Base-by-base conservation (phyloP, 2,329 filamentous ascomycete species). In the Ceratocystis huliohia region DNA sequence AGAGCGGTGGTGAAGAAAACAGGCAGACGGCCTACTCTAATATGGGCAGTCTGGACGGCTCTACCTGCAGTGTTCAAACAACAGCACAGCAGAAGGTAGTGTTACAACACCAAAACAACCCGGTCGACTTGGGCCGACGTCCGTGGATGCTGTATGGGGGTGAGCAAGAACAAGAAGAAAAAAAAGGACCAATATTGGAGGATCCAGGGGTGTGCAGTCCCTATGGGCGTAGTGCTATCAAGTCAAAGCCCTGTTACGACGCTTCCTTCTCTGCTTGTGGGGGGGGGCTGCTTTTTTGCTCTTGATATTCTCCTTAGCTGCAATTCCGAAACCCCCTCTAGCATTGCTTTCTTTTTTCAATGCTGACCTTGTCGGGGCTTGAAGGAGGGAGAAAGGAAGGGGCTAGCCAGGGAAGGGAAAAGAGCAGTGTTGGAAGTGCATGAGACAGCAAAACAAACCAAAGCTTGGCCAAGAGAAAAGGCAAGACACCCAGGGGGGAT, bases 1-100 rank as follows among this genome's bases (percentile, higher is more conserved):
- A 17, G 66, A 37, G 33, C 33, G 17, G 45, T 44, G 46, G 48
- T 37, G 41, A 65, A 63, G 63, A 22, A 20, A 37, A 10, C 7
- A 37, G 66, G 63, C 48, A 56, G 46, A 65, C 33, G 44, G 37
- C 57, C 53, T 30, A 13, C 44, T 64, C 48, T 67, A 67, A 67
- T 67, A 67, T 64, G 62, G 20, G 30, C 30, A 37, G 22, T 30
- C 25, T 57, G 53, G 30, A 57, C 15, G 53, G 25, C 53, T 57
- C 17, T 22, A n/a, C 46, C 46, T 22, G 20, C 46, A 17, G 8
- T 50, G 17, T 20, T n/a, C 46, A 50, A 5, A 22, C 46, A 50
- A 10, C 46, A 20, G 17, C 13, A 50, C 17, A 50, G 33, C 33
- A 37, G 7, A 37, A 37, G 8, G 33, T 10, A 37, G 33, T 37